Conservation (phyloP, 805 yeast species). For the Teunomyces pallodes region DNA sequence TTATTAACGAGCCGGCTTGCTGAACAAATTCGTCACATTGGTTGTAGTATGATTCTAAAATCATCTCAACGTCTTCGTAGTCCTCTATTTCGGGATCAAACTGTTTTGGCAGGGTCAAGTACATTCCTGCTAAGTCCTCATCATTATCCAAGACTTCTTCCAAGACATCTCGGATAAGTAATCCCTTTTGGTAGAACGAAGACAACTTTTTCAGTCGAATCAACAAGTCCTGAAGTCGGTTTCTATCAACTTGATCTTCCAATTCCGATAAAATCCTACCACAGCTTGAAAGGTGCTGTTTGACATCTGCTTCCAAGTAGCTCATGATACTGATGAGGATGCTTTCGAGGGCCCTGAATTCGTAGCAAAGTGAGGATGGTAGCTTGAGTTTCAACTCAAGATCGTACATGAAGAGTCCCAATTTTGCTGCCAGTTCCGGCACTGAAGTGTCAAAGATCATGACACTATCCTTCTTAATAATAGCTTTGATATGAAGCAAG, state of each 20-base stretch:
- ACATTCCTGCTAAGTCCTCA: slow-evolving; percentile 80
- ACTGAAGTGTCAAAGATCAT: slow-evolving; percentile 78
- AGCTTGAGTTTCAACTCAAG: slow-evolving; percentile 66
- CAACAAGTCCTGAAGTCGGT: slow-evolving; percentile 66
- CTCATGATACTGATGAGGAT: slow-evolving; percentile 80
- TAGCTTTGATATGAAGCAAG: slow-evolving; percentile 82
- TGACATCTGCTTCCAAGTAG: slow-evolving; percentile 71
- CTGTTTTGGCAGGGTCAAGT: slow-evolving; percentile 48
- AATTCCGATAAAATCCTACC: slow-evolving; percentile 64
- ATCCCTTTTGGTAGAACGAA: slow-evolving; percentile 70
- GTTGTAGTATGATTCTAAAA: slow-evolving; percentile 82
- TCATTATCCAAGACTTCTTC: slow-evolving; percentile 85
- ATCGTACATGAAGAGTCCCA: slow-evolving; percentile 83
- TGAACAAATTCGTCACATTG: slow-evolving; percentile 94
- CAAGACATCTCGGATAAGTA: slow-evolving; percentile 73
- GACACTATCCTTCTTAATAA: slow-evolving; percentile 76
- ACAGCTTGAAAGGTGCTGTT: slow-evolving; percentile 54
- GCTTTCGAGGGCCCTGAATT: slow-evolving; percentile 79
- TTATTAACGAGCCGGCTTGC: slow-evolving; percentile 77
- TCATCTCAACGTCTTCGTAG: slow-evolving; percentile 78
- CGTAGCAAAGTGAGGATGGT: slow-evolving; percentile 46
- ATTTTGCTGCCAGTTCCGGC: slow-evolving; percentile 62
- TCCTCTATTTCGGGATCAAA: slow-evolving; percentile 27
- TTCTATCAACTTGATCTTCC: slow-evolving; percentile 78
- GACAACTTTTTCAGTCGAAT: slow-evolving; percentile 70